Percentiles rank a stretch among this genome's conserved stretches.
phyloP scores from a whole-genome alignment of 805 yeast species.

The Ogataea saltuana region DNA sequence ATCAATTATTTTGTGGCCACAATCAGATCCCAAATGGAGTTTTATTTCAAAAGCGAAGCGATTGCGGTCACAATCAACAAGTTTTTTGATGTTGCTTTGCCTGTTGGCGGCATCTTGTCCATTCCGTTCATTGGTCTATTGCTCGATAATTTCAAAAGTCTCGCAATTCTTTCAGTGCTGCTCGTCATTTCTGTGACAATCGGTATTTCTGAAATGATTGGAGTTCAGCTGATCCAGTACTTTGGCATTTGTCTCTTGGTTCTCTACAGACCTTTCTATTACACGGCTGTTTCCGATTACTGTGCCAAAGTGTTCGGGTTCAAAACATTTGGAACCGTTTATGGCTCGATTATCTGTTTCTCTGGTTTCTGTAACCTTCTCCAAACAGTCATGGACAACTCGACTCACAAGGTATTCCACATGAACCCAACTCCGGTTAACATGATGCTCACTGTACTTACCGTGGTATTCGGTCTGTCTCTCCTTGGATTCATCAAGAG shows the following conservation, averaged over 20 bases:
- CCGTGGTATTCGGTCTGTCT: constrained; percentile 51
- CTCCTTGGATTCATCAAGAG: constrained; percentile 45
- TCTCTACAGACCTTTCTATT: constrained; percentile 85
- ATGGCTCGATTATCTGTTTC: constrained; percentile 80
- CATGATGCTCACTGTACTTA: constrained; percentile 49
- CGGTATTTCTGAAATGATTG: constrained; percentile 70
- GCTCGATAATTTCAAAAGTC: constrained; percentile 70
- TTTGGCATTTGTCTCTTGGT: constrained; percentile 73
- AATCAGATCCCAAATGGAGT: constrained; percentile 77
- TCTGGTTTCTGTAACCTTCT: constrained; percentile 79
- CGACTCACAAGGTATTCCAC: constrained; percentile 66
- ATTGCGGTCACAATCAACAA: constrained; percentile 61
- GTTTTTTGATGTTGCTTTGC: constrained; percentile 83
- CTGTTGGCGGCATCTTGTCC: constrained; percentile 83
- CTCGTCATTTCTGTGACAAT: constrained; percentile 56
- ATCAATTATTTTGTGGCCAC: constrained; percentile 94
- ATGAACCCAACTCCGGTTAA: constrained; percentile 85
- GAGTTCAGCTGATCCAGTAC: constrained; percentile 51
- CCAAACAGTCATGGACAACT: constrained; percentile 67
- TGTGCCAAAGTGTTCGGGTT: constrained; percentile 93
- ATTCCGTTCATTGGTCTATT: constrained; percentile 85
- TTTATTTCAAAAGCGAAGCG: constrained; percentile 53
- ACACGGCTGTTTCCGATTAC: constrained; percentile 89
- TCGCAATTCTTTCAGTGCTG: constrained; percentile 55
- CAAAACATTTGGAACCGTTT: constrained; percentile 86